Base-by-base conservation (phyloP, 345 rosid species). In the Eucalyptus rudis region DNA sequence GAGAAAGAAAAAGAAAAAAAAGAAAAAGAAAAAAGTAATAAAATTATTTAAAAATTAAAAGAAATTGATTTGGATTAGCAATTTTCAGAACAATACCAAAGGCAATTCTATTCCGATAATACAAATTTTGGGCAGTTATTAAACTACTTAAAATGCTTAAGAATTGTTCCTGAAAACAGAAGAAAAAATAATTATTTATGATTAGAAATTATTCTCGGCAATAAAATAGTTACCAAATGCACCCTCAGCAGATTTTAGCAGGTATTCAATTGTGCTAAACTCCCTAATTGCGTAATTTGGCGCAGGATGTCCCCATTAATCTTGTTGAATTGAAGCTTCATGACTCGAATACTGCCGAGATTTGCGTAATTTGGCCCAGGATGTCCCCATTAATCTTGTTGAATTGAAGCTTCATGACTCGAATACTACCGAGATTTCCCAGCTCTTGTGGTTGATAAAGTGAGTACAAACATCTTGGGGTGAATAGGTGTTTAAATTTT, bases 331-430 rank as follows among this genome's bases (percentile, higher is more conserved):
- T 95, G 92, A 86, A 96, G 96, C 88, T 92, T 89, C 90, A 97
- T 47, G 90, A 95, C 99, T 89, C 92, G 92, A 87, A 96, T 95
- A 14, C 3, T 19, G 22, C 47, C 15, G 16, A 95, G 95, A 86
- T 88, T 90, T 51, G n/a, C n/a, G n/a, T n/a, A n/a, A n/a, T n/a
- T n/a, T n/a, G n/a, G n/a, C n/a, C n/a, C n/a, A n/a, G n/a, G n/a
- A 36, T 36, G 40, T 36, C 40, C 40, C 99, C 98, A 5, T 22
- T 83, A 85, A 96, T 91, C 43, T 88, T 90, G 91, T 96, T 97
- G 3, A 50, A 22, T 62, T 95, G 92, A 86, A 96, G 96, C 88
- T 92, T 89, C 90, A 97, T 47, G 89, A 95, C 99, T 89, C 92
- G 92, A 87, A 96, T 95, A 14, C 4, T 19, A 19, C 47, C 15